Evolutionary conservation across 2,329 filamentous ascomycete species (phyloP).

Genomic region (Pestalotiopsis sp.): DNA sequence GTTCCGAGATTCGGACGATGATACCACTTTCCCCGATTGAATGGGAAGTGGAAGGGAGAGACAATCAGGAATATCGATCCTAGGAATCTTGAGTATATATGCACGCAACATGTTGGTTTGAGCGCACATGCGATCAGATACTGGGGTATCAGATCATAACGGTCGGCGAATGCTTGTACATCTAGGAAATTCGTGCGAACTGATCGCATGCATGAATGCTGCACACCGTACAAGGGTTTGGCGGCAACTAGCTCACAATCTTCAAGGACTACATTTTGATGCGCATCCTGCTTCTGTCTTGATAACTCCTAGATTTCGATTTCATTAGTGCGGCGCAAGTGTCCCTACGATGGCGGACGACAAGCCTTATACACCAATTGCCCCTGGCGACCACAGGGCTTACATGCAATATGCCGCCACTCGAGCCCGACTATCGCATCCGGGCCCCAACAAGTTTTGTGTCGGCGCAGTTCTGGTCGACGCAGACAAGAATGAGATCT

Average conservation of each 20-base stretch:
- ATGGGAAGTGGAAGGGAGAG: background rate
- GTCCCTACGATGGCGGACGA: background rate
- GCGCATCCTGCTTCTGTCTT: background rate
- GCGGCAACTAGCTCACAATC: too few species aligned
- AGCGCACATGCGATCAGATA: background rate
- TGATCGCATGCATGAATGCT: too few species aligned
- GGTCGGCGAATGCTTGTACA: too few species aligned
- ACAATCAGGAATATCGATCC: background rate
- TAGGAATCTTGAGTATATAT: background rate
- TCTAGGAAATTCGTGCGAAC: too few species aligned
- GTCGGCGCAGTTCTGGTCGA: constrained; percentile 43
- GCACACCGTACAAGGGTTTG: too few species aligned
- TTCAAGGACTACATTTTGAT: too few species aligned
- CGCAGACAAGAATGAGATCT: constrained; percentile 33
- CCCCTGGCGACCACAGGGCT: background rate
- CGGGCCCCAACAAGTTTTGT: constrained; percentile 39
- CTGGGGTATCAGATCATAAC: too few species aligned
- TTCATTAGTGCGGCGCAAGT: background rate
- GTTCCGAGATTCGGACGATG: background rate
- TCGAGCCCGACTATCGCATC: constrained; percentile 37
- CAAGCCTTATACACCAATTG: background rate
- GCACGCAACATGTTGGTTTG: background rate
- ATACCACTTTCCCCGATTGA: background rate
- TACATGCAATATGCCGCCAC: constrained; percentile 39
- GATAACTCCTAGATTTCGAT: background rate